Base-by-base conservation (phyloP, 73 alveolate genomes). In the Paramecium biaurelia region DNA sequence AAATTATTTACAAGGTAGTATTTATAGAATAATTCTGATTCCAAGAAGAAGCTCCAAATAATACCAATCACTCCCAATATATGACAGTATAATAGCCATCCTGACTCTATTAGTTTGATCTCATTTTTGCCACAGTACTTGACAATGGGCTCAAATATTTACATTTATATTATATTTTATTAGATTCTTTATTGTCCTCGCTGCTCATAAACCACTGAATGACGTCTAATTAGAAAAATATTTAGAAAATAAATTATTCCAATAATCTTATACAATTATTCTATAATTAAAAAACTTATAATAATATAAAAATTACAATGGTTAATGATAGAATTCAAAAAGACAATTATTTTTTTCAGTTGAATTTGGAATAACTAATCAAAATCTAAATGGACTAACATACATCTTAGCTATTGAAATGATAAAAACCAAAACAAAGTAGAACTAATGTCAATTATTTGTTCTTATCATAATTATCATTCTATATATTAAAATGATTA, bases 41-140 rank as follows among this genome's bases (percentile, higher is more conserved):
- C 94, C 76, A 47, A 38, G n/a, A 38, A 43, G 43, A 68, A 49
- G 68, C 74, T 70, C 70, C 87, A 89, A 53, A 70, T 30, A 0
- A 89, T 26, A 42, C 94, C 94, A 28, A 35, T 82, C 24, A 72
- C 24, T 11, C 92, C 94, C 2, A 89, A 88, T 3, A 89, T 32
- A 14, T 89, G 94, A 57, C 70, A 38, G 56, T 89, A 89, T 21
- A 84, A 74, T n/a, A 89, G 53, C 94, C 94, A 89, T 26, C 49
- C 53, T 5, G 92, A 43, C 20, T 89, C 85, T 5, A 58, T 47
- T n/a, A 58, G 28, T 47, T 70, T 89, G 30, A 89, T 58, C 37
- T 70, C 92, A 5, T 89, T 70, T 63, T 72, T 82, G 26, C 43
- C 74, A 23, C 70, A 79, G 56, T 79, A 79, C 28, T 79, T 63